phyloP scores from a whole-genome alignment of 306 rosid species.

The Ochetophila trinervis region DNA sequence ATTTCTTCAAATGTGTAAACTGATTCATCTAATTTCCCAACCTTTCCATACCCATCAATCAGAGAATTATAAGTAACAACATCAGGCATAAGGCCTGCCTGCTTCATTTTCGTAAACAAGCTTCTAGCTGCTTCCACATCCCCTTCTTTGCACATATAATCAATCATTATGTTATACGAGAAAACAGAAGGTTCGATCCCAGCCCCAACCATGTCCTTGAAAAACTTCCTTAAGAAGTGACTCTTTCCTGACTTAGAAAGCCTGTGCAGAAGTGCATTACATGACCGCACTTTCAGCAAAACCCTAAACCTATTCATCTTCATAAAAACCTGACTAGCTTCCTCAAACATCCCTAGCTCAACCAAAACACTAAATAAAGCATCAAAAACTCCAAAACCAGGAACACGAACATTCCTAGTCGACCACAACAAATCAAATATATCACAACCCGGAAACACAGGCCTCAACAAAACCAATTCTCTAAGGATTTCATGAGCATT shows the following conservation, averaged over 20 bases:
- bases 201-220: conserved; percentile 59
- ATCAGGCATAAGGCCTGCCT: conserved; percentile 57
- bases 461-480: conserved; percentile 54
- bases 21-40: conserved; percentile 48
- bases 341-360: conserved; percentile 74
- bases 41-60: conserved; percentile 88
- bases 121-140: conserved; percentile 58
- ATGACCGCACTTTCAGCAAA: conserved; percentile 74
- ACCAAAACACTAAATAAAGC: conserved; percentile 78
- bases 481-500: conserved; percentile 51
- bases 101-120: conserved; percentile 68
- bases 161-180: conserved; percentile 76
- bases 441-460: conserved; percentile 53
- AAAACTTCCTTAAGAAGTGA: conserved; percentile 47
- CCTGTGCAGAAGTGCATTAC: conserved; percentile 73
- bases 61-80: conserved; percentile 82
- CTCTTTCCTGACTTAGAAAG: conserved; percentile 59
- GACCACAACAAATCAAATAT: conserved; percentile 73
- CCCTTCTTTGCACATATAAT: conserved; percentile 65
- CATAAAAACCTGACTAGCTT: conserved; percentile 65
- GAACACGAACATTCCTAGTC: conserved; percentile 53
- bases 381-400: conserved; percentile 75
- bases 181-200: conserved; percentile 70
- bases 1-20: conserved; percentile 55
- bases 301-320: conserved; percentile 69